Conservation (phyloP, 768 basidiomycete genomes). For the Suillus clintonianus region DNA sequence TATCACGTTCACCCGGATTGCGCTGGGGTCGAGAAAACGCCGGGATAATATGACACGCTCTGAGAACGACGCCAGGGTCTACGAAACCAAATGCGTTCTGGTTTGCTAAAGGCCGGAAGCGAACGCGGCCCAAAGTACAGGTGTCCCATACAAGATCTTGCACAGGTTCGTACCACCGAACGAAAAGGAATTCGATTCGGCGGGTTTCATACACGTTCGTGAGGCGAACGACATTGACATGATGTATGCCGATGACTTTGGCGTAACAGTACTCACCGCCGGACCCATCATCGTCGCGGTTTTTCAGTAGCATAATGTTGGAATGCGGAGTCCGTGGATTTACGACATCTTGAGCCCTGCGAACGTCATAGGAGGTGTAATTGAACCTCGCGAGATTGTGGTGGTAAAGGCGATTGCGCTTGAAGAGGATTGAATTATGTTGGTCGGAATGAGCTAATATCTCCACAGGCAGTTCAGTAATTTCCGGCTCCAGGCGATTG, state of each 20-base stretch:
- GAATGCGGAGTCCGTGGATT: constrained; percentile 33
- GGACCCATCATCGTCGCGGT: no score
- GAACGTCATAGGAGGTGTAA: constrained; percentile 46
- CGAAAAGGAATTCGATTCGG: no score
- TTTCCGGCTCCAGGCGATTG: neutral
- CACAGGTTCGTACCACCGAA: no score
- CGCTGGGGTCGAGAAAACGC: constrained; percentile 2
- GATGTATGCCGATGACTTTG: no score
- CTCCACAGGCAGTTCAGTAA: no score
- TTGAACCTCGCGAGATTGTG: constrained; percentile 37
- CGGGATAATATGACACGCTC: constrained; percentile 13
- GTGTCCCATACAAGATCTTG: no score
- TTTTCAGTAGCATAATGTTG: constrained; percentile 35
- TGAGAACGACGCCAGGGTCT: constrained; percentile 6
- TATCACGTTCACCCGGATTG: no score
- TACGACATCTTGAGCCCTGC: constrained; percentile 39
- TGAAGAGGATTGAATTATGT: constrained; percentile 20
- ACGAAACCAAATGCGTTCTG: neutral
- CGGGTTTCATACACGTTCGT: no score
- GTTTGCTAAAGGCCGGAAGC: no score
- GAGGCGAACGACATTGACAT: no score
- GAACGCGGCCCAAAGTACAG: no score
- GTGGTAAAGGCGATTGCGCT: constrained; percentile 30
- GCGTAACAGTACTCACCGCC: no score
- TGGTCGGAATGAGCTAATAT: constrained; percentile 11